Evolutionary conservation across 371 early-diverging fungal genomes (phyloP).

Genomic region (Chytridiales sp.): DNA sequence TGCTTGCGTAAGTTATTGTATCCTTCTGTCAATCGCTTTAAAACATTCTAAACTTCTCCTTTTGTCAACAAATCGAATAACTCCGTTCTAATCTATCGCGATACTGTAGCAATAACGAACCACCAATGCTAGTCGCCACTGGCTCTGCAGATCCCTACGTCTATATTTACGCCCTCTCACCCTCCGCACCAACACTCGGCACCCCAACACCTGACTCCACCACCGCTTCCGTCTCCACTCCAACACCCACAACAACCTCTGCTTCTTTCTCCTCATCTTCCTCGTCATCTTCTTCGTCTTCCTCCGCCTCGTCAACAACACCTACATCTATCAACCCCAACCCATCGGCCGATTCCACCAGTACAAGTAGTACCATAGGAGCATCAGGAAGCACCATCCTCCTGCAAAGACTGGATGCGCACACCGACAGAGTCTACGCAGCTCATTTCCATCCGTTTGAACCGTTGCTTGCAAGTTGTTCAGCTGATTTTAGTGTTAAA

Average conservation of each 20-base stretch:
- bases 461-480: slow-evolving; percentile 75
- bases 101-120: too few species aligned
- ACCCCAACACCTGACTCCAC: too few species aligned
- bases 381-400: slow-evolving; percentile 65
- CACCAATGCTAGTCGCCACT: slow-evolving; percentile 55
- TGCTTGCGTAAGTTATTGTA: slow-evolving; percentile 16
- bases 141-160: slow-evolving; percentile 86
- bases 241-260: slow-evolving; percentile 56
- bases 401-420: slow-evolving; percentile 79
- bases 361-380: not conserved
- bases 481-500: slow-evolving; percentile 81
- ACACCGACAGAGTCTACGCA: slow-evolving; percentile 82
- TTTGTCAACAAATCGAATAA: too few species aligned
- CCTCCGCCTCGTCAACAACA: not conserved
- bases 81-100: too few species aligned
- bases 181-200: too few species aligned
- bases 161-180: slow-evolving; percentile 78
- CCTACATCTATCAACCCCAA: not conserved
- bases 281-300: not conserved
- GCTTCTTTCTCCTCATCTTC: slow-evolving; percentile 20
- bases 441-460: slow-evolving; percentile 83
- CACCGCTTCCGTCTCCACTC: too few species aligned
- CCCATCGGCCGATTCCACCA: too few species aligned
- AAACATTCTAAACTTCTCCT: not conserved
- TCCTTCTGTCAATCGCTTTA: slow-evolving; percentile 18